Conservation (phyloP, 169 alveolate genomes). For the Plasmodium gallinaceum region DNA sequence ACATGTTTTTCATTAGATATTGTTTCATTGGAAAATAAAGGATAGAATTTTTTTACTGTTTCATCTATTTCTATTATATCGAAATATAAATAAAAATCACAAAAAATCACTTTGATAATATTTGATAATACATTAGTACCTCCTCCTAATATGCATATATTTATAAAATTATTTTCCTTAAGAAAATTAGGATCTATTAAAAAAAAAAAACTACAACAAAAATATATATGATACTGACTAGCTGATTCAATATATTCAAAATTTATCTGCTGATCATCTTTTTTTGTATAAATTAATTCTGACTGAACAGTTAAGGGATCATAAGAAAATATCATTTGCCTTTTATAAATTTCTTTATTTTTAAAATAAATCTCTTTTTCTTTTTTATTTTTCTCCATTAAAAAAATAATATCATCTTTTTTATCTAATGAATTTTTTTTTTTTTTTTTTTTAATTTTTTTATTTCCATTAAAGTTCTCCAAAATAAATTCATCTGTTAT, state of each 20-base stretch:
- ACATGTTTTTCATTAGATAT: constrained; percentile 15
- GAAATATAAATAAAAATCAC: constrained; percentile 23
- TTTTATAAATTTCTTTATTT: constrained; percentile 65
- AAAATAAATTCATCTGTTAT: constrained; percentile 55
- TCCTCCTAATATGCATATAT: constrained; percentile 74
- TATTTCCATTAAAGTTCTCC: constrained; percentile 22
- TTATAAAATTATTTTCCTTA: constrained; percentile 7
- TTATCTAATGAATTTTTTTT: background rate
- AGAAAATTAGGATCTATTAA: constrained; percentile 14
- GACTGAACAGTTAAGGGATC: constrained; percentile 85
- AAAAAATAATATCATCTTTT: background rate
- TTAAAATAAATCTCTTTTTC: constrained; percentile 41
- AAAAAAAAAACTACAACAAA: constrained; percentile 65
- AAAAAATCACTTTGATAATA: constrained; percentile 45
- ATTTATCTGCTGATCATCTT: background rate
- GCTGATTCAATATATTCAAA: constrained; percentile 75
- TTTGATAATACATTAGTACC: constrained; percentile 75
- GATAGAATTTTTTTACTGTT: constrained; percentile 33
- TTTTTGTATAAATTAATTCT: constrained; percentile 70
- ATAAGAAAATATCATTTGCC: constrained; percentile 86
- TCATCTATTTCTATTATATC: constrained; percentile 73
- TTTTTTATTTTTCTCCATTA: constrained; percentile 11
- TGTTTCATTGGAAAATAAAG: constrained; percentile 29
- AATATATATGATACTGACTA: constrained; percentile 63
- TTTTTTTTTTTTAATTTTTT: constrained; percentile 11